phyloP scores from a whole-genome alignment of 495 filamentous ascomycete genomes.

The Aspergillus affinis region DNA sequence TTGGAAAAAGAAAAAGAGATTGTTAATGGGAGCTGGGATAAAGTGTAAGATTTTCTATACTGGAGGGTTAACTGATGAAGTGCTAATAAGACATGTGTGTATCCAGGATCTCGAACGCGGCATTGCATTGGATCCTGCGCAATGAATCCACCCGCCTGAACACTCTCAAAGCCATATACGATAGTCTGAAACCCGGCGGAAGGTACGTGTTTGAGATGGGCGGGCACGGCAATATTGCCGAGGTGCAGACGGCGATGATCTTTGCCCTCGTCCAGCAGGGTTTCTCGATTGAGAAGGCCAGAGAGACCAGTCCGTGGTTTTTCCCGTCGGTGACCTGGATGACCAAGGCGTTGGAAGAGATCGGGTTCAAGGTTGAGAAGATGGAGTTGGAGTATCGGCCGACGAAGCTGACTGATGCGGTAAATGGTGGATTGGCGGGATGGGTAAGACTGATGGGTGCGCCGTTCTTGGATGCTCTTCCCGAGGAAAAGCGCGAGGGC shows the following conservation, averaged over 20 bases:
- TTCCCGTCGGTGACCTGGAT: conserved; percentile 65
- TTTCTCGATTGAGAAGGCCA: conserved; percentile 46
- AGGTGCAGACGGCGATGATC: conserved; percentile 60
- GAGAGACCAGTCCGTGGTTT: conserved; percentile 65
- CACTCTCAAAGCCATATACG: conserved; percentile 45
- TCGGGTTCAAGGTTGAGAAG: conserved; percentile 60
- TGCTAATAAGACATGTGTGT: neutral
- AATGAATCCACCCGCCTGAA: conserved; percentile 34
- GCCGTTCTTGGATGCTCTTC: conserved; percentile 54
- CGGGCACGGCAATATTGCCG: conserved; percentile 66
- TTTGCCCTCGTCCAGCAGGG: conserved; percentile 52
- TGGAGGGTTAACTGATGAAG: neutral
- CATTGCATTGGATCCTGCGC: conserved; percentile 74
- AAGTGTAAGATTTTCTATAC: conserved; percentile 38
- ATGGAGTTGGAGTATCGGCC: conserved; percentile 66
- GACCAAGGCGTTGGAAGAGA: conserved; percentile 47
- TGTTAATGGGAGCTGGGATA: conserved; percentile 50
- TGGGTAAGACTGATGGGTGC: conserved; percentile 69
- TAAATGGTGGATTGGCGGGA: conserved; percentile 61
- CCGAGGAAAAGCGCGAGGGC: conserved; percentile 49
- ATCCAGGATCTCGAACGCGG: conserved; percentile 65
- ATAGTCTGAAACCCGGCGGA: conserved; percentile 56
- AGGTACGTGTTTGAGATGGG: conserved; percentile 72
- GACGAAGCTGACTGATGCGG: conserved; percentile 53
- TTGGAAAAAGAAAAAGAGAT: conserved; percentile 29